Conservation (phyloP, 1,284 basidiomycete species). For the Trichosporon inkin region DNA sequence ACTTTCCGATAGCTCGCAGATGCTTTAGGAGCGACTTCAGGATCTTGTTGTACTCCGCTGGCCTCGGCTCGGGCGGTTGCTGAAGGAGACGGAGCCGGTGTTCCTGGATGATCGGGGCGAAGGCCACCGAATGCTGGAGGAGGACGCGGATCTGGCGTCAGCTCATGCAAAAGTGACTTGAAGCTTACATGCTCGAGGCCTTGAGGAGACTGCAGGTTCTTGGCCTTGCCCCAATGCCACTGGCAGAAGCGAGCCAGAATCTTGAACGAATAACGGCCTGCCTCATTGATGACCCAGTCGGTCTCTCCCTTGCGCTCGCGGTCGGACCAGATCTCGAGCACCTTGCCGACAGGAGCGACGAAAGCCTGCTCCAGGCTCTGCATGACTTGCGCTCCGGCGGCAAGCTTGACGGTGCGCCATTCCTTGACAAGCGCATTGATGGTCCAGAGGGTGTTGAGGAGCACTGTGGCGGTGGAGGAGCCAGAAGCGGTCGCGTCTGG, state of each 20-base stretch:
- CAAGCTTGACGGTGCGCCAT: conserved; percentile 47
- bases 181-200: conserved; percentile 35
- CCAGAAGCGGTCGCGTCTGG: conserved; percentile 22
- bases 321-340: conserved; percentile 40
- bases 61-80: conserved; percentile 15
- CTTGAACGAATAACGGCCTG: conserved; percentile 50
- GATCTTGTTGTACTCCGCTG: conserved; percentile 28
- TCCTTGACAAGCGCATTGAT: conserved; percentile 52
- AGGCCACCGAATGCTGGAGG: conserved; percentile 41
- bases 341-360: conserved; percentile 33
- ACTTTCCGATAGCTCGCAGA: conserved; percentile 48
- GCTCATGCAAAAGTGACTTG: background rate
- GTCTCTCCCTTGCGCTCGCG: conserved; percentile 30
- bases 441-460: conserved; percentile 49
- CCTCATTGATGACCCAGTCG: conserved; percentile 44
- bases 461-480: conserved; percentile 34
- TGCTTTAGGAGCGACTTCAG: conserved; percentile 42
- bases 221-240: conserved; percentile 47
- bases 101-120: conserved; percentile 43
- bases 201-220: conserved; percentile 37
- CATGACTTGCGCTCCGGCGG: conserved; percentile 45
- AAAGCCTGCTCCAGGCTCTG: conserved; percentile 38
- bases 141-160: conserved; percentile 34
- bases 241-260: conserved; percentile 43
- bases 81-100: conserved; percentile 38